Conservation (phyloP, 371 early-diverging fungal species). For the Pancytospora epiphaga region DNA sequence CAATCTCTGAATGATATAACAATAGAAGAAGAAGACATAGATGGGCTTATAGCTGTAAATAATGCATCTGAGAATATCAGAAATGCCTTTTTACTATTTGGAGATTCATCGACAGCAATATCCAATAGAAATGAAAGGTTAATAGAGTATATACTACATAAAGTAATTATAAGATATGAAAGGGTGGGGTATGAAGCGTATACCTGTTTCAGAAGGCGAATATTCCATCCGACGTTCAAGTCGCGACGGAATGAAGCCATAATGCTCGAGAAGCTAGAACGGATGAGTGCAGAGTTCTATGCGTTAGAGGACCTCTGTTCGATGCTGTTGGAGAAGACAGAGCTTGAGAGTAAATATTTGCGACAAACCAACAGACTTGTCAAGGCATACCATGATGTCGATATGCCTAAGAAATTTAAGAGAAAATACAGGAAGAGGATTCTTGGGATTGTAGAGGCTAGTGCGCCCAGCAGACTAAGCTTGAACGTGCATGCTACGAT, state of each 20-base stretch:
- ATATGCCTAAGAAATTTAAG: background rate
- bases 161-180: conserved; percentile 37
- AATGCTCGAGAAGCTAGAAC: conserved; percentile 37
- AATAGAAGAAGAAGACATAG: background rate
- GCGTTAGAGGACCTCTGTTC: conserved; percentile 21
- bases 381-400: background rate
- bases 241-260: conserved; percentile 44
- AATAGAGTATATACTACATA: conserved; percentile 6
- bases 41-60: background rate
- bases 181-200: conserved; percentile 27
- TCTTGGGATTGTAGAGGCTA: background rate
- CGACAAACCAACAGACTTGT: background rate
- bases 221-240: conserved; percentile 45
- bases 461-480: background rate
- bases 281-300: conserved; percentile 31
- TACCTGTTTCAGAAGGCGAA: conserved; percentile 51
- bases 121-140: conserved; percentile 14
- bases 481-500: conserved; percentile 1
- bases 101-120: background rate
- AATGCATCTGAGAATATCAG: background rate
- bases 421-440: conserved; percentile 3
- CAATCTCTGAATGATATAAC: background rate
- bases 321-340: conserved; percentile 5
- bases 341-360: background rate
- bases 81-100: background rate